A percentile compares a stretch with the other conserved stretches of the same genome.
Conservation (phyloP, 441 rosid species). For the Eutrema salsugineum region DNA sequence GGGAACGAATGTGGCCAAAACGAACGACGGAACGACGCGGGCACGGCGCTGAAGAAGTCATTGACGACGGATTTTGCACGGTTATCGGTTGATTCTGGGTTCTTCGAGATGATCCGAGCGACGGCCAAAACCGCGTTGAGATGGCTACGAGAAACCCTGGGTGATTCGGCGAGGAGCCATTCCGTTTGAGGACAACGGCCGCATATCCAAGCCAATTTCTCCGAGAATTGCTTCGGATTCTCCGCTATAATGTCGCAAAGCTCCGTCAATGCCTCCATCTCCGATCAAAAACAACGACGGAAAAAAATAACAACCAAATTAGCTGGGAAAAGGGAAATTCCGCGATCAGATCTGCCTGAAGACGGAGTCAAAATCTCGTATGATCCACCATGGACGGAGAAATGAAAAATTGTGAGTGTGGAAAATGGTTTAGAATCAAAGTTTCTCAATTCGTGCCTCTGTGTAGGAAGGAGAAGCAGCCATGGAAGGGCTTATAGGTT, state of each 20-base stretch:
- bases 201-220: slow-evolving; percentile 88
- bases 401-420: background rate
- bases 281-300: slow-evolving; percentile 5
- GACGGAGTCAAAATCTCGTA: slow-evolving; percentile 23
- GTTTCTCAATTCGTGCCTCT: background rate
- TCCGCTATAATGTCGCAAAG: slow-evolving; percentile 77
- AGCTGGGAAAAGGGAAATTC: background rate
- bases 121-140: slow-evolving; percentile 85
- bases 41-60: slow-evolving; percentile 67
- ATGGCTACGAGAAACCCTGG: slow-evolving; percentile 78
- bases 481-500: slow-evolving; percentile 16
- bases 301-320: background rate
- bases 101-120: slow-evolving; percentile 65
- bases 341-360: slow-evolving; percentile 27
- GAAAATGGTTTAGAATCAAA: background rate
- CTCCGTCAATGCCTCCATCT: slow-evolving; percentile 84
- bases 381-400: slow-evolving; percentile 6
- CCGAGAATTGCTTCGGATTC: slow-evolving; percentile 68
- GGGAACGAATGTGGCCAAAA: slow-evolving; percentile 91
- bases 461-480: slow-evolving; percentile 15
- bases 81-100: slow-evolving; percentile 43
- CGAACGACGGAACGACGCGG: slow-evolving; percentile 59
- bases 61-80: slow-evolving; percentile 59
- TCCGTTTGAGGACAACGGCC: slow-evolving; percentile 86
- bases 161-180: slow-evolving; percentile 49